Percentiles rank a stretch among this genome's conserved stretches.
Evolutionary conservation across 1,284 basidiomycete species (phyloP).

Genomic region (Boletus mariae): DNA sequence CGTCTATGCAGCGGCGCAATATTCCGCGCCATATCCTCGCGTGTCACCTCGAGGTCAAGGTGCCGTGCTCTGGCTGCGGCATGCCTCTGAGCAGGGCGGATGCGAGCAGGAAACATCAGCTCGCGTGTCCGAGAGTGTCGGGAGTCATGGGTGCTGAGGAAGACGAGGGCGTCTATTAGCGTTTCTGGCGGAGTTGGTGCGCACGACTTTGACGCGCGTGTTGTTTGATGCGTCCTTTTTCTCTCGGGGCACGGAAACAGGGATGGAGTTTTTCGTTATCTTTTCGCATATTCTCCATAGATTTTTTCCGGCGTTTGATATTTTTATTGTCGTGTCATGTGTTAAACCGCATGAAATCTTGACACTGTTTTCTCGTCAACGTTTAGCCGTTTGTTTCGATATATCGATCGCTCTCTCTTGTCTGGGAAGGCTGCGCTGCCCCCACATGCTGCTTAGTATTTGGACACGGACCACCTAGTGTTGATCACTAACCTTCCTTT

Average conservation of each 20-base stretch:
- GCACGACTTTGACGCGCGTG: constrained; percentile 6
- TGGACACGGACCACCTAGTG: no score
- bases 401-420: neutral
- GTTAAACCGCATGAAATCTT: no score
- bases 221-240: neutral
- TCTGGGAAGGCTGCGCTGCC: neutral
- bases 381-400: no score
- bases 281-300: neutral
- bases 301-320: neutral
- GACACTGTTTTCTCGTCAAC: no score
- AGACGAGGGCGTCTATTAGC: constrained; percentile 8
- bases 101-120: constrained; percentile 25
- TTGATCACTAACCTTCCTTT: no score
- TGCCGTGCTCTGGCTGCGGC: constrained; percentile 15
- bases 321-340: no score
- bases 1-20: constrained; percentile 26
- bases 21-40: constrained; percentile 27
- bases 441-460: neutral
- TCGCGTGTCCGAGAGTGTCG: constrained; percentile 7
- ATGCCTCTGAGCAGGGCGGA: constrained; percentile 24
- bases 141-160: constrained; percentile 1
- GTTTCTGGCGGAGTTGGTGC: constrained; percentile 11
- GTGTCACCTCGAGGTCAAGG: constrained; percentile 26
- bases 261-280: neutral
- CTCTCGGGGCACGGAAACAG: neutral